These are phyloP conservation scores for Lepidopterella palustris DNA, from an alignment of 495 filamentous ascomycete genomes.

Conservation along the genomic window DNA sequence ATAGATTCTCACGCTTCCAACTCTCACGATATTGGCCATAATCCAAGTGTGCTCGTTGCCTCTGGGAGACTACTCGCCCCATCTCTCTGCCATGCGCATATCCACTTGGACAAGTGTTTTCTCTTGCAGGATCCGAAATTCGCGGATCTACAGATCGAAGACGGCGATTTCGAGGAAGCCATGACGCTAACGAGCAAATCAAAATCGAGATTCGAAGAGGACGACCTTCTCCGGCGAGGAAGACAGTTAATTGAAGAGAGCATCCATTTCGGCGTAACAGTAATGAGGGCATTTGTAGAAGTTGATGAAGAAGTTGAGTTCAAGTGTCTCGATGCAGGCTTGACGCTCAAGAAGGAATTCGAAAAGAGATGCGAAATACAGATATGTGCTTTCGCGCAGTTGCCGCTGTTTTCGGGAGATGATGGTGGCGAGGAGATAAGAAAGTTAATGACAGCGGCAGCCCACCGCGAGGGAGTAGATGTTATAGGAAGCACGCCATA, in stretches of 20 bases:
- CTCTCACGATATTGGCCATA: slow-evolving; percentile 29
- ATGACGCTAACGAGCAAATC: slow-evolving; percentile 54
- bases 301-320: slow-evolving; percentile 56
- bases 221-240: slow-evolving; percentile 58
- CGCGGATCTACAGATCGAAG: slow-evolving; percentile 50
- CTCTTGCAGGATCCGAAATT: slow-evolving; percentile 54
- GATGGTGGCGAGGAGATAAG: slow-evolving; percentile 44
- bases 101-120: slow-evolving; percentile 72
- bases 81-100: slow-evolving; percentile 65
- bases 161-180: slow-evolving; percentile 62
- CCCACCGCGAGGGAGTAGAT: slow-evolving; percentile 44
- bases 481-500: slow-evolving; percentile 66
- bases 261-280: slow-evolving; percentile 58
- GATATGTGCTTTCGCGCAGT: slow-evolving; percentile 68
- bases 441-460: slow-evolving; percentile 45
- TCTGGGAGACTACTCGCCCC: slow-evolving; percentile 44
- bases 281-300: slow-evolving; percentile 69
- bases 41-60: slow-evolving; percentile 28
- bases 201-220: slow-evolving; percentile 52
- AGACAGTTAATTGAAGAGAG: slow-evolving; percentile 62
- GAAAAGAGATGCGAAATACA: slow-evolving; percentile 52
- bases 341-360: slow-evolving; percentile 53
- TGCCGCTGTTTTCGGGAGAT: slow-evolving; percentile 56
- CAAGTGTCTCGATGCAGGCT: slow-evolving; percentile 53
- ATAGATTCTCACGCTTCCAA: slow-evolving; percentile 34